Base-by-base conservation (phyloP, 257 asterid species). In the Perilla frutescens region DNA sequence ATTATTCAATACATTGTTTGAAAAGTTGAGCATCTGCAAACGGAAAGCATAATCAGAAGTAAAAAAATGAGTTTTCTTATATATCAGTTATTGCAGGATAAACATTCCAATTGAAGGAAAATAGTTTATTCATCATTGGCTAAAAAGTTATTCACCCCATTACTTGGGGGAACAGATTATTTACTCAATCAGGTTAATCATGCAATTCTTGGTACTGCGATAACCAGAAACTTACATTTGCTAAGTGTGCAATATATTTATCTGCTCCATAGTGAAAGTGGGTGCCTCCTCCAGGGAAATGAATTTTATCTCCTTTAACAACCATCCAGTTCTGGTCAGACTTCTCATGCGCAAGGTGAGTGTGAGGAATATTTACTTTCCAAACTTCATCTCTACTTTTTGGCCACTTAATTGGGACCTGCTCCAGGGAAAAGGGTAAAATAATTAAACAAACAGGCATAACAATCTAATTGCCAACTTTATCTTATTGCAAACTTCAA, bases 271-370 rank as follows among this genome's bases (percentile, higher is more conserved):
- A 86, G 79, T 93, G 98, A 78, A 93, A 93, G 82, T 93, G 98
- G 57, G 98, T 91, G 72, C 98, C 98, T 49, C 98, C 98, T 29
- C 98, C 98, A 68, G 98, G 98, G 77, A 93, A 93, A 8, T 70
- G 37, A 13, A 91, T 89, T 84, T 84, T 91, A 29, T 91, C 96
- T 55, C 97, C 97, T 82, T 87, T 89, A 31, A 82, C 98, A 87
- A 91, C 91, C 98, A 93, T 93, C 98, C 98, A 93, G 75, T 91
- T 93, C 87, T 93, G 97, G 84, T 93, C 98, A 64, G 98, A 93
- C 78, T 93, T 93, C 84, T 93, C 98, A 66, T 83, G 87, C 55
- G 98, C 98, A 55, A 93, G 90, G 86, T 93, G 97, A 36, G 97
- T 93, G 84, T 93, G 98, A 68, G 98, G 98, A 62, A 93, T 91